Percentiles rank a stretch among this genome's conserved stretches.
These are phyloP conservation scores for Pythium oligandrum DNA, from an alignment of 352 stramenopile species.

Conservation along the genomic window DNA sequence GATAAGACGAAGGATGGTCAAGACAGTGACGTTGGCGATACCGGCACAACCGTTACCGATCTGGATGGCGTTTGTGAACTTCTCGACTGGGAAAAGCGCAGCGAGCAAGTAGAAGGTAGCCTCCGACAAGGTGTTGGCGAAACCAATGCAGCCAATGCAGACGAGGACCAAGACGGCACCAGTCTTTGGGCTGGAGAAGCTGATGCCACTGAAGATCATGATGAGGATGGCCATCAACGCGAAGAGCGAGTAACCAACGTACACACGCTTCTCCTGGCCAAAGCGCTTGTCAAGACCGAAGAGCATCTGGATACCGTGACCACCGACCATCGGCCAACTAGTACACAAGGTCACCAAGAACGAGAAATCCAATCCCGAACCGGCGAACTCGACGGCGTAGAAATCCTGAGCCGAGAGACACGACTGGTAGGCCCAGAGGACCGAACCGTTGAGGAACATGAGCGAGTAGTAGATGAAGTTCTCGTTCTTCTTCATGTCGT, in stretches of 20 bases:
- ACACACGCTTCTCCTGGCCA: slow-evolving; percentile 32
- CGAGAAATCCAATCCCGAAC: slow-evolving; percentile 44
- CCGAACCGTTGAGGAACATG: slow-evolving; percentile 67
- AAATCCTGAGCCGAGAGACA: slow-evolving; percentile 68
- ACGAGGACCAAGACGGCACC: slow-evolving; percentile 48
- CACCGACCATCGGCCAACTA: slow-evolving; percentile 54
- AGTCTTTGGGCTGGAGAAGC: slow-evolving; percentile 41
- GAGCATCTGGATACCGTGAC: slow-evolving; percentile 50
- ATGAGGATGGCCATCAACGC: slow-evolving; percentile 48
- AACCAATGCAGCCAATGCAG: slow-evolving; percentile 44
- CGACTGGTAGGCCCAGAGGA: slow-evolving; percentile 74
- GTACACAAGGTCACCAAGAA: slow-evolving; percentile 62
- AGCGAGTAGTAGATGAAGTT: slow-evolving; percentile 54
- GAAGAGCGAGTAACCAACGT: slow-evolving; percentile 49
- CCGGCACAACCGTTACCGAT: slow-evolving; percentile 50
- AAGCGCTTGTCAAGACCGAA: slow-evolving; percentile 54
- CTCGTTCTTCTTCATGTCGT: slow-evolving; percentile 49
- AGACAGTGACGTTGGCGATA: slow-evolving; percentile 52
- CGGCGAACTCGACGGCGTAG: slow-evolving; percentile 43
- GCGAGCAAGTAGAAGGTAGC: slow-evolving; percentile 57
- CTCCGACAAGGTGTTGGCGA: slow-evolving; percentile 53
- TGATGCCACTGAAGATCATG: slow-evolving; percentile 55
- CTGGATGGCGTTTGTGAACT: slow-evolving; percentile 65
- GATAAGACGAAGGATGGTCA: slow-evolving; percentile 43
- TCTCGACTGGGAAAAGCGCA: slow-evolving; percentile 54